Base-by-base conservation (phyloP, 2,329 filamentous ascomycete species). In the Hypoxylon sp. region DNA sequence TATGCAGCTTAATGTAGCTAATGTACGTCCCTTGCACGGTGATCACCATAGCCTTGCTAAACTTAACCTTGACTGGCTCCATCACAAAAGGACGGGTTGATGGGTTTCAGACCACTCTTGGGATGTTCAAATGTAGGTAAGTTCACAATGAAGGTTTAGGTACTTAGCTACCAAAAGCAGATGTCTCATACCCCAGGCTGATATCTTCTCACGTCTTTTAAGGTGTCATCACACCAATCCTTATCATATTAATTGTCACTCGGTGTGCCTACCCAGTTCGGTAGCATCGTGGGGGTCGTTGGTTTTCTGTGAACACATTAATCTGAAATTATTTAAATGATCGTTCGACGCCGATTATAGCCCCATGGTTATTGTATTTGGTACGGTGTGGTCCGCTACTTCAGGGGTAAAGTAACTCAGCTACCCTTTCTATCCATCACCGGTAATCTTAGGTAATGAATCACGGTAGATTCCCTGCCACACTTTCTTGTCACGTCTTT, bases 31-130 rank as follows among this genome's bases (percentile, higher is more conserved):
- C 61, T 59, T 63, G 23, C 19, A 53, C 21, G 53, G 60, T 67
- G 48, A 61, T 58, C 60, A 66, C 63, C 60, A 52, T 23, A 61
- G 32, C 25, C 23, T 59, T 49, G 32, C 25, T 36, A 50, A 63
- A 68, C 51, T 60, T 21, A 66, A 61, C 51, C 10, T 41, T 65
- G 45, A 61, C 65, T 63, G 58, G 65, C 43, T 38, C 51, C 17
- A 25, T 46, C 30, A 19, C 17, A 23, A 7, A 46, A 21, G 23
- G 23, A 30, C 46, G 36, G 49, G 56, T 56, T 56, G 25, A 59
- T 23, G 43, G 9, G 11, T 17, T 6, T 28, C 7, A 17, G 38
- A 43, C 17, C 10, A 10, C 38, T 11, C 17, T 11, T 43, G 17
- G 17, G 38, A 21, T 19, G 19, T 7, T 19, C 7, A 9, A 11